Conservation (phyloP, 2,329 filamentous ascomycete species). For the Fusarium falciforme region DNA sequence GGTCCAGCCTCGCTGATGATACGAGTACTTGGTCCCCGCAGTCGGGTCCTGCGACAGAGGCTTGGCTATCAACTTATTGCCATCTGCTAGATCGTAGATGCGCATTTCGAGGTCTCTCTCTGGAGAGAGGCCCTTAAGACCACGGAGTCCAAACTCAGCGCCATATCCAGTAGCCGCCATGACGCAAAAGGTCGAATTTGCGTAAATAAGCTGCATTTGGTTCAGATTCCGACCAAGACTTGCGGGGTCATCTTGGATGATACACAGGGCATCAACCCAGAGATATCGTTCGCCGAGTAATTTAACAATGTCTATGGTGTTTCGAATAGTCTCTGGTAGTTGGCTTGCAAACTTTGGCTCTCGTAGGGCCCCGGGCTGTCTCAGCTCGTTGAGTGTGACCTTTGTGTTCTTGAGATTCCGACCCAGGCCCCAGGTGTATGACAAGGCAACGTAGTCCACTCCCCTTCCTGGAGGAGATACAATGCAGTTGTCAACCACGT, state of each 20-base stretch:
- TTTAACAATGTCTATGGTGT: constrained; percentile 14
- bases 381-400: neutral
- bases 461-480: constrained; percentile 3
- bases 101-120: constrained; percentile 12
- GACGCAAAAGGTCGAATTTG: constrained; percentile 13
- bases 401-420: constrained; percentile 18
- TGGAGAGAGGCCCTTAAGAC: constrained; percentile 1
- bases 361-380: neutral
- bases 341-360: constrained; percentile 8
- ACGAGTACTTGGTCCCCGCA: constrained; percentile 12
- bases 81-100: constrained; percentile 9
- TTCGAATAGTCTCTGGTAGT: constrained; percentile 14
- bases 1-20: constrained; percentile 22
- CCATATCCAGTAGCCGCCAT: constrained; percentile 18
- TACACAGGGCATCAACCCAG: constrained; percentile 23
- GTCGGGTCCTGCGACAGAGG: neutral
- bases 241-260: constrained; percentile 12
- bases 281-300: constrained; percentile 14
- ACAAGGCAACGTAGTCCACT: constrained; percentile 13
- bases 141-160: constrained; percentile 19
- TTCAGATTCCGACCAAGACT: constrained; percentile 17
- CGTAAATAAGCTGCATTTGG: constrained; percentile 26
- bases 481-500: constrained; percentile 14
- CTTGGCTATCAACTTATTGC: constrained; percentile 4
- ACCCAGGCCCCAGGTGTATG: constrained; percentile 21